phyloP scores from a whole-genome alignment of 306 rosid genomes.

The Cyamopsis tetragonoloba region DNA sequence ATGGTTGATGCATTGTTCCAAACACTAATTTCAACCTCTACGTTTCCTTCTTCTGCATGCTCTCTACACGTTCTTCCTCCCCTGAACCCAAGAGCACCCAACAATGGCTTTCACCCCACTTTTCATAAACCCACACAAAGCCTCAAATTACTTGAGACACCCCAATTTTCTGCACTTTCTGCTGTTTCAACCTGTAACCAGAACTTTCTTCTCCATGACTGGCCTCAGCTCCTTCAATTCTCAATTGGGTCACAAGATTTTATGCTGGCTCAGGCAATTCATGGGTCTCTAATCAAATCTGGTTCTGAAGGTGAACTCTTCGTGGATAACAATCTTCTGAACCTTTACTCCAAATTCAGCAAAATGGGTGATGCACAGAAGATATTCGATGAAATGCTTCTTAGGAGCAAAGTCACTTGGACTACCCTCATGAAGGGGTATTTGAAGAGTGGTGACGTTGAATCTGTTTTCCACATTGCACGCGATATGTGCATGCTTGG shows the following conservation, averaged over 20 bases:
- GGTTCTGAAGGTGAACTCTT: slow-evolving; percentile 31
- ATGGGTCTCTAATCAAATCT: slow-evolving; percentile 42
- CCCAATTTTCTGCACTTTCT: background rate
- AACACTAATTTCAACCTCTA: background rate
- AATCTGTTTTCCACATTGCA: slow-evolving; percentile 31
- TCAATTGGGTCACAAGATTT: slow-evolving; percentile 38
- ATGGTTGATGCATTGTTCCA: slow-evolving; percentile 9
- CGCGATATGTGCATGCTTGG: slow-evolving; percentile 33
- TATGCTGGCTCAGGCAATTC: slow-evolving; percentile 42
- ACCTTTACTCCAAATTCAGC: slow-evolving; percentile 35
- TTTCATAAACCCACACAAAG: background rate
- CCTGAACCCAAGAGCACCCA: slow-evolving; percentile 12
- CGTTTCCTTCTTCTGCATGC: background rate
- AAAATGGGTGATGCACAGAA: slow-evolving; percentile 37
- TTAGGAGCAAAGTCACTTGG: slow-evolving; percentile 46
- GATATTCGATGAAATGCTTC: slow-evolving; percentile 49
- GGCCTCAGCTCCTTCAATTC: slow-evolving; percentile 44
- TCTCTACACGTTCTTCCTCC: slow-evolving; percentile 4
- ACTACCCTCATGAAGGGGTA: slow-evolving; percentile 56
- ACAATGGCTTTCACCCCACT: background rate
- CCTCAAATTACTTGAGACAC: slow-evolving; percentile 16
- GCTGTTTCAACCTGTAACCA: slow-evolving; percentile 4
- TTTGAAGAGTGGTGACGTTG: slow-evolving; percentile 29
- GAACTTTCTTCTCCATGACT: slow-evolving; percentile 17
- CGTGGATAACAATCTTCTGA: slow-evolving; percentile 43